A percentile compares a stretch with the other conserved stretches of the same genome.
Evolutionary conservation across 805 yeast genomes (phyloP).

Genomic region (Saturnispora hagleri): DNA sequence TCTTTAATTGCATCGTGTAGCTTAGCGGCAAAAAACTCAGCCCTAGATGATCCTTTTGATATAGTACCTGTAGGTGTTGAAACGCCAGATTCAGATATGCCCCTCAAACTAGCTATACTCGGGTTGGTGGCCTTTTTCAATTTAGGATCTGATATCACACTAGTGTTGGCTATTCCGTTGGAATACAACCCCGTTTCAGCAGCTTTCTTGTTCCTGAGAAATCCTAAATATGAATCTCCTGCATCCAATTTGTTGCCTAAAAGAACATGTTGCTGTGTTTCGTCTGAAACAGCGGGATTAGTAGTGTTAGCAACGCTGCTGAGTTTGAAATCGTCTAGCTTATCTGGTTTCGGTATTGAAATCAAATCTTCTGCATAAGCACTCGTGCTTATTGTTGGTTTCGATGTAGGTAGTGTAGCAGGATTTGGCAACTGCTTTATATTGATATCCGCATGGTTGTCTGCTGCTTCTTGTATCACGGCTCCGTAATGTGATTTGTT

Average conservation of each 20-base stretch:
- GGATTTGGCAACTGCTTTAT: neutral
- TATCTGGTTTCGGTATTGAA: neutral
- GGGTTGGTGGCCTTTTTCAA: conserved; percentile 16
- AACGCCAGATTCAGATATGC: conserved; percentile 16
- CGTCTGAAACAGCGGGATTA: neutral
- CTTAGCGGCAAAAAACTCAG: conserved; percentile 91
- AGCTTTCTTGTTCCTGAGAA: conserved; percentile 4
- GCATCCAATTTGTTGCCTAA: neutral
- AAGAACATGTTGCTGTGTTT: neutral
- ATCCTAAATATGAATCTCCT: conserved; percentile 6
- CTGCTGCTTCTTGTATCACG: neutral
- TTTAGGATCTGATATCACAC: conserved; percentile 8
- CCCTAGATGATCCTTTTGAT: conserved; percentile 52
- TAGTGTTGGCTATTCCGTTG: neutral
- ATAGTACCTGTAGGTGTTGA: conserved; percentile 26
- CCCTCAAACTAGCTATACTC: conserved; percentile 22
- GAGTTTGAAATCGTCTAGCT: neutral
- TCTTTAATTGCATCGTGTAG: conserved; percentile 92
- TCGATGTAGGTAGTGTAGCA: neutral
- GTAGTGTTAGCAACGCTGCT: neutral
- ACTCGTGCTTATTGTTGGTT: neutral
- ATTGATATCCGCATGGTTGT: neutral
- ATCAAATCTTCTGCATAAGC: neutral
- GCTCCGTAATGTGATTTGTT: neutral
- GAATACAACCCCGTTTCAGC: conserved; percentile 1